Evolutionary conservation across 176 grass and related monocot species (phyloP), one percentile per base, ranked within the genome.

Genomic region (Saccharum officinarum): DNA sequence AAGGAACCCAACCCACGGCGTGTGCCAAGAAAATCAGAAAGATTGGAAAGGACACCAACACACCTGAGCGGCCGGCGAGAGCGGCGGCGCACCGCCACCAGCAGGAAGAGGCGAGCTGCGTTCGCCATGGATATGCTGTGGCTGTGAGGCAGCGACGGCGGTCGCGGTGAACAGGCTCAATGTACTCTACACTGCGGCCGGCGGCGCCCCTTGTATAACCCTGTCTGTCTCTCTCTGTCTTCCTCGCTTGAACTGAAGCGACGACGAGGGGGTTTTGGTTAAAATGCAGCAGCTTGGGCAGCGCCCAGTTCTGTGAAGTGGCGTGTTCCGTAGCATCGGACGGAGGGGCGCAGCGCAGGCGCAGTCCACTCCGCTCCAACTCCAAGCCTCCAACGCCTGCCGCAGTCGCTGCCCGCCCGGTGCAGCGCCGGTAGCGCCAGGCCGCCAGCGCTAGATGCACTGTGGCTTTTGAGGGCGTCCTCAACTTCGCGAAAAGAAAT

Each of bases 61-160:
- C 50, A 91, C 89, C 89, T 80, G 85, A 91, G 37, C 54, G 73
- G 69, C 69, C 80, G 75, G 75, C 47, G 46, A 83, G 75, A 31
- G 62, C 23, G 17, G 60, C 80, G 76, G 54, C 36, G n/a, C 67
- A 86, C 63, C 39, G 18, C 44, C 55, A 54, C 67, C 16, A 88
- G 54, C 0, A 83, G 23, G 75, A 82, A 0, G 79, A 89, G 75
- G 6, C 44, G 68, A 39, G 60, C 68, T 5, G 68, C 38, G 79
- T 65, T 7, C 2, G 82, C 85, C 89, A 87, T 87, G 76, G 83
- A 59, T n/a, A n/a, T 61, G 64, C 15, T 6, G 22, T 6, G 80
- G 47, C 4, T 22, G 79, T 9, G 65, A 36, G 62, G 8, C 15
- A 1, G 10, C 3, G 5, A 28, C 28, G 14, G 42, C 2, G 78